Evolutionary conservation across 75 land plant genomes (phyloP), one percentile per base, ranked within the genome.

Genomic region (Isoetes taiwanensis): DNA sequence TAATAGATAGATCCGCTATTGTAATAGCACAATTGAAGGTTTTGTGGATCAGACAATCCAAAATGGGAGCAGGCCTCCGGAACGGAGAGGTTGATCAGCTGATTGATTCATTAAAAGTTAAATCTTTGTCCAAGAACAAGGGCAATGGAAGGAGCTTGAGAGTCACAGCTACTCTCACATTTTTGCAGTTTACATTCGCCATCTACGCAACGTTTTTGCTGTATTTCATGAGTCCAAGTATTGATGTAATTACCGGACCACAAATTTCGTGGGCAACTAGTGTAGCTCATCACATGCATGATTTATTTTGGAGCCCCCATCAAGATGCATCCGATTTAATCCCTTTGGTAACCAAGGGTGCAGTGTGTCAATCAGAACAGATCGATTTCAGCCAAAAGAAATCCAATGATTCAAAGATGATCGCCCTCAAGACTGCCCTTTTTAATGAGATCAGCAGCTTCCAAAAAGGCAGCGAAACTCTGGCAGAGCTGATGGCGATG

Each of bases 301-400:
- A 64, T 4, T 72, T 73, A 64, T 23, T 12, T 24, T 56, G 32
- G 14, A 10, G 58, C 3, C n/a, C 34, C 61, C 19, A 28, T 3
- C 34, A 28, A 1, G 12, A 21, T 2, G 63, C 21, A n/a, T 59
- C 17, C 25, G 23, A 26, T 25, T 63, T 4, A 38, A 50, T 10
- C 42, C 46, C 28, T 38, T 2, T 72, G 70, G 28, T 50, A 50
- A 5, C 48, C 20, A 52, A 57, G 62, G 14, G 32, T 0, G 72
- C 62, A 23, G 83, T 80, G 1, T 94, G 99, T 43, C 81, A 94
- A 75, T 46, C 61, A 9, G 86, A 94, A 54, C 52, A 65, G 59
- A 84, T 94, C 0, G 81, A 84, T 48, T 94, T 94, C 61, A 14
- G 4, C 30, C 99, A 94, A 72, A 94, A 94, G 80, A 84, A 80